These are phyloP conservation scores for Yarrowia sp. DNA, from an alignment of 805 yeast species.

Conservation along the genomic window DNA sequence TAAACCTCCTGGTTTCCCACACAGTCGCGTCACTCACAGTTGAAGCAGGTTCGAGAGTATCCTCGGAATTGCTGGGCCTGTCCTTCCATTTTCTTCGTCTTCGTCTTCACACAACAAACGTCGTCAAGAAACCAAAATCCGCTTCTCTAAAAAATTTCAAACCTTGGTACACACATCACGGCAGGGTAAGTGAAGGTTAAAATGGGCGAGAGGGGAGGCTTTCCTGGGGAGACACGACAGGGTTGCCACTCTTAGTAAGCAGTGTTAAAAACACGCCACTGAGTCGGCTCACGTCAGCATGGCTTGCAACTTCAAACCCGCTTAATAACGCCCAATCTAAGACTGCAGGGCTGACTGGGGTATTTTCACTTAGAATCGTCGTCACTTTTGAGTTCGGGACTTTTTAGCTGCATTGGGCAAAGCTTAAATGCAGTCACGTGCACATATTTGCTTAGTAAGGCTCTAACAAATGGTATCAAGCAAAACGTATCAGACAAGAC, in stretches of 20 bases:
- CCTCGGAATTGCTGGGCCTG: slow-evolving; percentile 23
- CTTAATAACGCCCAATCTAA: not conserved
- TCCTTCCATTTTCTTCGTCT: slow-evolving; percentile 20
- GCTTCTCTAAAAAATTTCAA: slow-evolving; percentile 3
- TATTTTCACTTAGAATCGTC: not conserved
- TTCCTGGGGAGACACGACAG: too few relatives aligned
- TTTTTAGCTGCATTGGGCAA: not conserved
- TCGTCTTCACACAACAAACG: slow-evolving; percentile 25
- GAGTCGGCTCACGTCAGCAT: not conserved
- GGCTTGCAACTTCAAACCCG: not conserved
- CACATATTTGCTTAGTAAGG: too few relatives aligned
- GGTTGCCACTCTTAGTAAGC: too few relatives aligned
- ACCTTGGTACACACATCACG: not conserved
- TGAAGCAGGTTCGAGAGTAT: slow-evolving; percentile 25
- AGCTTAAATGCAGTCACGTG: too few relatives aligned
- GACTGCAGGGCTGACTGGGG: not conserved
- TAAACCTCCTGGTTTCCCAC: not conserved
- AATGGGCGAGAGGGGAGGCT: not conserved
- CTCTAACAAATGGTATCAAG: too few relatives aligned
- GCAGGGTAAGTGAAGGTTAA: slow-evolving; percentile 19
- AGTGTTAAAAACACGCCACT: too few relatives aligned
- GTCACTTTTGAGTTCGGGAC: not conserved
- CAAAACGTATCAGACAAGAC: too few relatives aligned
- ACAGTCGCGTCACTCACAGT: not conserved
- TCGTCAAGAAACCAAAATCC: slow-evolving; percentile 16